A percentile compares a stretch with the other conserved stretches of the same genome.
Evolutionary conservation across 257 asterid species (phyloP).

Genomic region (Solanum dulcamara): DNA sequence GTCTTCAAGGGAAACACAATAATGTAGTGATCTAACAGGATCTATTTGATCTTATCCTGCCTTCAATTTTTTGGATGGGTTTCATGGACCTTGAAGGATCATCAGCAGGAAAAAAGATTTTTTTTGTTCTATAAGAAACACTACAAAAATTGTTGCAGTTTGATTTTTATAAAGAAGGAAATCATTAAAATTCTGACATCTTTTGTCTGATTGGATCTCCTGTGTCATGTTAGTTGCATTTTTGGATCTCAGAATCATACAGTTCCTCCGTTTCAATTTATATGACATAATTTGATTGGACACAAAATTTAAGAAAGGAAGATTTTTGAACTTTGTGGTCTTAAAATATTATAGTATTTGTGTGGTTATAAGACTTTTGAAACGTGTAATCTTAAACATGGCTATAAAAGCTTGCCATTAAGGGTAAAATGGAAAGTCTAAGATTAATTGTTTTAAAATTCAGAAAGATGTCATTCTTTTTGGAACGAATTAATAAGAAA

Average conservation of each 20-base stretch:
- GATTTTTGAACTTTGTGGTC: not conserved
- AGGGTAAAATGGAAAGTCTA: not conserved
- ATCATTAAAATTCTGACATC: not conserved
- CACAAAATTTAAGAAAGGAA: not conserved
- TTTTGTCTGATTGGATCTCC: not conserved
- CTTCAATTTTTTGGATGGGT: not conserved
- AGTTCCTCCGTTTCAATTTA: not conserved
- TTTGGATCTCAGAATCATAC: not conserved
- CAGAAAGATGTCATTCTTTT: not conserved
- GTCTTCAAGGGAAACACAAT: not conserved
- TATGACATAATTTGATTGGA: not conserved
- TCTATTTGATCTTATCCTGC: not conserved
- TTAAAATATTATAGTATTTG: not conserved
- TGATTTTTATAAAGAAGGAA: not conserved
- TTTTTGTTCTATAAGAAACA: not conserved
- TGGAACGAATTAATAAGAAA: not conserved
- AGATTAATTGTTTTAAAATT: not conserved
- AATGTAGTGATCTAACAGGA: not conserved
- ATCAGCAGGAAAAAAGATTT: not conserved
- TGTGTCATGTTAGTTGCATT: not conserved
- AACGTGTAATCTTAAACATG: not conserved
- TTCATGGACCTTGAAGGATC: not conserved
- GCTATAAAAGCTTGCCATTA: not conserved
- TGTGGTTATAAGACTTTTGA: not conserved
- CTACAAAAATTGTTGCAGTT: not conserved